These are phyloP conservation scores for Basipetospora chlamydospora DNA, from an alignment of 2,329 filamentous ascomycete species.

Conservation along the genomic window DNA sequence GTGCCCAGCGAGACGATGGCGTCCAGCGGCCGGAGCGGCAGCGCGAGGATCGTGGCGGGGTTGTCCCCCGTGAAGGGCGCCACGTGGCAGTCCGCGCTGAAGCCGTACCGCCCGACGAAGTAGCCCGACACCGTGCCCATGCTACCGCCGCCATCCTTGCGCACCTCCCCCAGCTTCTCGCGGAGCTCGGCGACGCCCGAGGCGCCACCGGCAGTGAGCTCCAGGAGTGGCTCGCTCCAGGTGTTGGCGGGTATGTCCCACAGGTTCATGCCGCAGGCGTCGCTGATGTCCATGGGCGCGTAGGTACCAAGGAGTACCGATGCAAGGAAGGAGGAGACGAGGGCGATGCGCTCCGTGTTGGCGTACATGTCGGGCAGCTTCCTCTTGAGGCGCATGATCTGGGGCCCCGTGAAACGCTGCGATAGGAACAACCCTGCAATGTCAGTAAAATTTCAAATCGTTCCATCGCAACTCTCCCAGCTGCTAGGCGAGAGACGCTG, in stretches of 20 bases:
- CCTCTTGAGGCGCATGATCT: constrained; percentile 77
- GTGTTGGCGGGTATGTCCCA: constrained; percentile 69
- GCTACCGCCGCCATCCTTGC: constrained; percentile 63
- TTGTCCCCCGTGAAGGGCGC: constrained; percentile 92
- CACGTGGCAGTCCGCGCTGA: constrained; percentile 59
- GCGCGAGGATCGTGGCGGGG: constrained; percentile 80
- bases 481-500: not conserved
- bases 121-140: constrained; percentile 66
- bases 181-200: constrained; percentile 49
- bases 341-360: constrained; percentile 69
- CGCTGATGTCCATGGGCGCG: constrained; percentile 83
- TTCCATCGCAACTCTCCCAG: not conserved
- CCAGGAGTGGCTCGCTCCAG: constrained; percentile 64
- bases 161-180: constrained; percentile 66
- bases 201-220: constrained; percentile 53
- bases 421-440: not conserved
- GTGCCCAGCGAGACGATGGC: constrained; percentile 93
- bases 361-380: constrained; percentile 71
- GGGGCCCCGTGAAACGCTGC: constrained; percentile 89
- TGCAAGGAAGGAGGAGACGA: constrained; percentile 90
- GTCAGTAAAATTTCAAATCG: not conserved
- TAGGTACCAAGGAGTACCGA: constrained; percentile 75
- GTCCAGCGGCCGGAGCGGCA: constrained; percentile 75
- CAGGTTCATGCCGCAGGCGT: constrained; percentile 92
- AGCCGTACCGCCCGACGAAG: constrained; percentile 66